phyloP scores from a whole-genome alignment of 352 stramenopile species.

The Phytopythium delawarense region DNA sequence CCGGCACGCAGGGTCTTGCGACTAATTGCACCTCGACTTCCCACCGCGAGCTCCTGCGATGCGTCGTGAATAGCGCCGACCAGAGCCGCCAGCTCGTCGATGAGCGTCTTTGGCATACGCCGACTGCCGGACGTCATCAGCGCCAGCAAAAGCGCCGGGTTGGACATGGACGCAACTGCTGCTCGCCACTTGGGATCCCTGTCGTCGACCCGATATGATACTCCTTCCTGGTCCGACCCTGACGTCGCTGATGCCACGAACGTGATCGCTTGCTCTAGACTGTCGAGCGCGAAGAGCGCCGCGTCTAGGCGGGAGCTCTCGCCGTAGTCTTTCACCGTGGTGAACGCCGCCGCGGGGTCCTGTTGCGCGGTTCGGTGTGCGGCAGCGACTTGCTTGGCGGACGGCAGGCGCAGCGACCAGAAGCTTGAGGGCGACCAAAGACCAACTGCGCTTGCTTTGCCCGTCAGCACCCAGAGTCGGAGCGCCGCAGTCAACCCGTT shows the following conservation, averaged over 20 bases:
- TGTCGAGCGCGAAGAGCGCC: conserved; percentile 54
- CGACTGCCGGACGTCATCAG: conserved; percentile 19
- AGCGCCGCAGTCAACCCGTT: conserved; percentile 12
- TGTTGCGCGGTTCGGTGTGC: conserved; percentile 4
- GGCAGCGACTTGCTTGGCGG: conserved; percentile 37
- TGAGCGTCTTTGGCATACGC: conserved; percentile 14
- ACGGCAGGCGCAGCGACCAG: conserved; percentile 58
- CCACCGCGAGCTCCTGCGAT: not conserved
- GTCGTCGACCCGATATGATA: not conserved
- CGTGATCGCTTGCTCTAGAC: conserved; percentile 30
- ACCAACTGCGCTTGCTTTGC: conserved; percentile 46
- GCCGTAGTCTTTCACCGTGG: conserved; percentile 47
- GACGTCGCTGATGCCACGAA: conserved; percentile 10
- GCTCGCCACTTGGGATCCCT: conserved; percentile 17
- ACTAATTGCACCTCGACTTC: not conserved
- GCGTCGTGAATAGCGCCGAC: conserved; percentile 41
- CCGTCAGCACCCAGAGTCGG: conserved; percentile 47
- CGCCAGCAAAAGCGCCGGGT: conserved; percentile 65
- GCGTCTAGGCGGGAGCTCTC: conserved; percentile 49
- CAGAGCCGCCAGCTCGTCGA: conserved; percentile 56
- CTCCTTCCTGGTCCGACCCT: not conserved
- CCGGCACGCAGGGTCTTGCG: not conserved
- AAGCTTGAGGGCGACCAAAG: conserved; percentile 52
- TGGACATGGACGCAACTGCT: conserved; percentile 39
- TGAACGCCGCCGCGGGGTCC: conserved; percentile 32